Evolutionary conservation across 2,329 filamentous ascomycete genomes (phyloP), one percentile per base, ranked within the genome.

Genomic region (Thielaviopsis ethacetica): DNA sequence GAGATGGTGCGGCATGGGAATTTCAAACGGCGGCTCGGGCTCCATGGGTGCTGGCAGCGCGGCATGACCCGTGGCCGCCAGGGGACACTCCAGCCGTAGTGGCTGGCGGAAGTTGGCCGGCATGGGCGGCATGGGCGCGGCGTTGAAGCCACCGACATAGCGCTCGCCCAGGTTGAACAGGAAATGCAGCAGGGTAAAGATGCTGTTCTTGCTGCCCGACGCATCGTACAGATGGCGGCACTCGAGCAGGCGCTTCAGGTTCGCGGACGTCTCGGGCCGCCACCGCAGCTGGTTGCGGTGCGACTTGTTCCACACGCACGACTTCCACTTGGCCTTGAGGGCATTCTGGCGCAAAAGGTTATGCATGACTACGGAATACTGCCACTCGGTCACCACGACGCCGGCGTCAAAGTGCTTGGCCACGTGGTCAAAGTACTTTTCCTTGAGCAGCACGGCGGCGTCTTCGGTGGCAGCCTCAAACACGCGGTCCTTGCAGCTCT

Each of bases 361-460:
- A 61, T 74, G 73, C 50, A 75, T 64, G 62, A 73, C 71, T 12
- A 71, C 67, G 54, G 68, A 69, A 64, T 74, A 75, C 57, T 74
- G 71, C 73, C 73, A 75, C 52, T 71, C 68, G 58, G 69, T 68
- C 17, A 73, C 71, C 22, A 72, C 69, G 50, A 68, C 71, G 44
- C 71, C 71, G 50, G 72, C 71, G 62, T 74, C 72, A 24, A 75
- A 75, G 61, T 75, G 73, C 64, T 73, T 73, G 47, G 72, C 73
- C 57, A 75, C 72, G 62, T 75, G 73, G 62, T 74, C 73, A 63
- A 75, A 74, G 66, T 73, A 73, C 63, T 71, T 73, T 62, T 75
- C 72, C 17, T 70, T 70, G 22, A 68, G 68, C 22, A 66, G 61
- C 3, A 67, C 64, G 1, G 72, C 70, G 34, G 72, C 72, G 13